Base-by-base conservation (phyloP, 257 asterid genomes). In the Jacaranda copaia region DNA sequence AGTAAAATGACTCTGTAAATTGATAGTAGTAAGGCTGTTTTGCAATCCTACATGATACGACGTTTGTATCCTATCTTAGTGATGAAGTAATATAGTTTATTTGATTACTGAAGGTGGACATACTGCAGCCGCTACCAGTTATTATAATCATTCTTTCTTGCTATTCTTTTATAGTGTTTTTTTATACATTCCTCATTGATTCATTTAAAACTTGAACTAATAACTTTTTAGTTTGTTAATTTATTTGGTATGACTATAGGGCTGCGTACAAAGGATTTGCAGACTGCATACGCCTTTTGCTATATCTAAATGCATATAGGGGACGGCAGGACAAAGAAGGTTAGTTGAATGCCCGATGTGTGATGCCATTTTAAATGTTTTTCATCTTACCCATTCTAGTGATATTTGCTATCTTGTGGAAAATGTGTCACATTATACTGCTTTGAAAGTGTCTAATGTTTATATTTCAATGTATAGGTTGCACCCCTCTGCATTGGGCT, bases 191-290 rank as follows among this genome's bases (percentile, higher is more conserved):
- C 25, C 38, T 48, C 13, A 71, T 66, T 82, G 51, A 40, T 70
- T 80, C 61, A 63, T 66, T 43, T 73, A 51, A 46, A 43, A 63
- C 39, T 69, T 48, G 55, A 51, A 35, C 56, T 52, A 62, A 12
- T 42, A 61, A 63, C n/a, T 72, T 72, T 61, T 78, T 74, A n/a
- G 65, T 72, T 74, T 81, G 9, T 55, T 74, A 70, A 40, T 65
- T 64, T 70, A 36, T 39, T 80, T 80, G 65, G 59, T 73, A 63
- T 70, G 78, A 71, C 82, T 79, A 65, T 78, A 96, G 99, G 99
- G 99, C 99, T 85, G 97, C 99, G 60, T 96, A 96, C 87, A 96
- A 96, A 90, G 99, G 99, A 62, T 93, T 87, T 81, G 96, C 98
- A 3, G 98, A 96, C 82, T 87, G 93, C 87, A 93, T 96, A 80